Conservation (phyloP, 257 asterid genomes). For the Ilex aquifolium region DNA sequence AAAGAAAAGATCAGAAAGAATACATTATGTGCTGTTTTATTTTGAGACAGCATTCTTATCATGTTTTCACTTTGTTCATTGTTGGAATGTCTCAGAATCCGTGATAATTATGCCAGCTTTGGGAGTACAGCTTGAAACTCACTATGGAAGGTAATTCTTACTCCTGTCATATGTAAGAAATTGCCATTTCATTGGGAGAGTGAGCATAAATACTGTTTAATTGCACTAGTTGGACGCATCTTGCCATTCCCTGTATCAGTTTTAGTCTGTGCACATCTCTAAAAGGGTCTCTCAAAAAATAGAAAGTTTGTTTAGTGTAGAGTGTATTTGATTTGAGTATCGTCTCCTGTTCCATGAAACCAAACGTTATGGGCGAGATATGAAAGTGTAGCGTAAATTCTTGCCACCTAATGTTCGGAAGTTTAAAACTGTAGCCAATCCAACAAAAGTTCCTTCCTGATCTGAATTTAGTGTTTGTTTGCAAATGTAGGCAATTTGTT, state of each 20-base stretch:
- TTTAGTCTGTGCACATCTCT: background rate
- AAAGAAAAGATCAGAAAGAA: background rate
- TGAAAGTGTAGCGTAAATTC: too few relatives aligned
- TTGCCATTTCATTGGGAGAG: background rate
- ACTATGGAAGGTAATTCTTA: constrained; percentile 54
- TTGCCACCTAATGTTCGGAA: too few relatives aligned
- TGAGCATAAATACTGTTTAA: background rate
- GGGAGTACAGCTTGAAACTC: constrained; percentile 91
- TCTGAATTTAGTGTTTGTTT: too few relatives aligned
- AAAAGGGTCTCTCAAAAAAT: background rate
- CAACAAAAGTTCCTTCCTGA: too few relatives aligned
- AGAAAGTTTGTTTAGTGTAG: background rate
- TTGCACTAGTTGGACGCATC: too few relatives aligned
- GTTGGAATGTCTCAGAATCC: constrained; percentile 50
- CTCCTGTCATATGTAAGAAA: constrained; percentile 9
- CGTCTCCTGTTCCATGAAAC: too few relatives aligned
- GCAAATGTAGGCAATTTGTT: too few relatives aligned
- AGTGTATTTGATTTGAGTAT: too few relatives aligned
- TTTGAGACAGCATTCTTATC: constrained; percentile 2
- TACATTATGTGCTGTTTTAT: background rate
- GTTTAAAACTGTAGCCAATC: too few relatives aligned
- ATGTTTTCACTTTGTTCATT: constrained; percentile 3
- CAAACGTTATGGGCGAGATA: too few relatives aligned
- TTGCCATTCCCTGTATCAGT: too few relatives aligned
- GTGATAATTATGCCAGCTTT: constrained; percentile 73